Evolutionary conservation across 345 rosid genomes (phyloP).

Genomic region (Lumnitzera racemosa): DNA sequence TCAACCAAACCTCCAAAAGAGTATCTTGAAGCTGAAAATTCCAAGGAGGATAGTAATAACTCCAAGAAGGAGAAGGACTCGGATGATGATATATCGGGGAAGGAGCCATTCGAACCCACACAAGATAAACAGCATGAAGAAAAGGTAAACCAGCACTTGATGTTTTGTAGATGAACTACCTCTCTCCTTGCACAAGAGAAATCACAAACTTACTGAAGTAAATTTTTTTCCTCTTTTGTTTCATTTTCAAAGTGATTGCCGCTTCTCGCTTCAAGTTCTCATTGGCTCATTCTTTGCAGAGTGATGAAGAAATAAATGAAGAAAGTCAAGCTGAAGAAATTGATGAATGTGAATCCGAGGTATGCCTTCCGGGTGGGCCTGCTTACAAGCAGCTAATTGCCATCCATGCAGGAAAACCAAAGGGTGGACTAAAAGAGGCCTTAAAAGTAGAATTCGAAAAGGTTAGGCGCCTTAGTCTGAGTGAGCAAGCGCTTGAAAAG

Average conservation of each 20-base stretch:
- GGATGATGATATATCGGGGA: constrained; percentile 45
- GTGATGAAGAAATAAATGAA: constrained; percentile 34
- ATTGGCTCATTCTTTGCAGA: constrained; percentile 18
- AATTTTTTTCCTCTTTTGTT: not conserved
- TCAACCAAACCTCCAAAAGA: constrained; percentile 97
- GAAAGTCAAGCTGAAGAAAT: constrained; percentile 19
- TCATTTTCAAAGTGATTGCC: not conserved
- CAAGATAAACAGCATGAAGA: constrained; percentile 31
- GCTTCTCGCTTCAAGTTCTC: not conserved
- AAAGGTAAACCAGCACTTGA: constrained; percentile 14
- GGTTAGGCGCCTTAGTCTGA: constrained; percentile 59
- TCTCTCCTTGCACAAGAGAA: not conserved
- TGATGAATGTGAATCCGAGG: constrained; percentile 22
- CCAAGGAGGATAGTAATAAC: constrained; percentile 30
- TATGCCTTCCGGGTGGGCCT: constrained; percentile 18
- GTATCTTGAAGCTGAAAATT: constrained; percentile 47
- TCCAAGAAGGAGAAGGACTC: constrained; percentile 31
- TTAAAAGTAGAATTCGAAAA: constrained; percentile 32
- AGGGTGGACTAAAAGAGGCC: constrained; percentile 40
- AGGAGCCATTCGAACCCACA: constrained; percentile 35
- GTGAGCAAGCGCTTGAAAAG: constrained; percentile 62
- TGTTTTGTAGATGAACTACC: not conserved
- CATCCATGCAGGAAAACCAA: constrained; percentile 65
- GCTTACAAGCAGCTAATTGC: constrained; percentile 56
- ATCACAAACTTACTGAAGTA: not conserved